A percentile compares a stretch with the other conserved stretches of the same genome.
Evolutionary conservation across 108 stramenopile species (phyloP).

Genomic region (Nitzschia inconspicua): DNA sequence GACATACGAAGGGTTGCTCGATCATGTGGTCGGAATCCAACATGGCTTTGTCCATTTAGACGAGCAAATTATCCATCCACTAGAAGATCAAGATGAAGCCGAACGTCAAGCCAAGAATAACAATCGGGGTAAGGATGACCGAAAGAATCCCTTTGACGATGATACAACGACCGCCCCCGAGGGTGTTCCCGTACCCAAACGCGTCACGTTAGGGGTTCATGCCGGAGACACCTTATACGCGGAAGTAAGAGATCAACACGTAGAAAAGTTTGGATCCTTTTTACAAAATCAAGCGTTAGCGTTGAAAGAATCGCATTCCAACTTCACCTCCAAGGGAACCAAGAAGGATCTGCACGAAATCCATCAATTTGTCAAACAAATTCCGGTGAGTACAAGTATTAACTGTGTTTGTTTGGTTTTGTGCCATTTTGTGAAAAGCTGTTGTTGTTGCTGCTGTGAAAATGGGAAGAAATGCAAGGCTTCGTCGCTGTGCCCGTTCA

Average conservation of each 20-base stretch:
- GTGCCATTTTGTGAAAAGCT: no score
- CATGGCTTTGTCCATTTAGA: conserved; percentile 51
- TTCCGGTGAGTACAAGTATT: conserved; percentile 65
- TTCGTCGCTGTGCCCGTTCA: conserved; percentile 50
- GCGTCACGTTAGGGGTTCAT: conserved; percentile 71
- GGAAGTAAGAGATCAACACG: conserved; percentile 92
- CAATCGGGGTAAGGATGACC: neutral
- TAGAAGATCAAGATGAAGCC: conserved; percentile 43
- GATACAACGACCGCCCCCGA: neutral
- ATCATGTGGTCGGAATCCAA: conserved; percentile 90
- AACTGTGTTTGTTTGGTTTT: no score
- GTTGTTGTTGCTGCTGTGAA: no score
- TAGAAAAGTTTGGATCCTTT: conserved; percentile 91
- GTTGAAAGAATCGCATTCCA: conserved; percentile 82
- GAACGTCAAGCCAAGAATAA: conserved; percentile 8
- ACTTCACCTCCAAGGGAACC: conserved; percentile 84
- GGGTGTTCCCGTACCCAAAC: conserved; percentile 7
- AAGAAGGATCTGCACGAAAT: conserved; percentile 93
- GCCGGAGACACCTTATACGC: conserved; percentile 88
- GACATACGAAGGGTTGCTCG: conserved; percentile 95
- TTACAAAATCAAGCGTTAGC: conserved; percentile 93
- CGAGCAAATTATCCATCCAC: conserved; percentile 50
- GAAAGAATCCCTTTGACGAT: conserved; percentile 1
- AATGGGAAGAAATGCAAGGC: no score
- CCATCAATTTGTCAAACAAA: conserved; percentile 97